These are phyloP conservation scores for Chrysanthemum makinoi DNA, from an alignment of 129 eudicot species.

Conservation along the genomic window DNA sequence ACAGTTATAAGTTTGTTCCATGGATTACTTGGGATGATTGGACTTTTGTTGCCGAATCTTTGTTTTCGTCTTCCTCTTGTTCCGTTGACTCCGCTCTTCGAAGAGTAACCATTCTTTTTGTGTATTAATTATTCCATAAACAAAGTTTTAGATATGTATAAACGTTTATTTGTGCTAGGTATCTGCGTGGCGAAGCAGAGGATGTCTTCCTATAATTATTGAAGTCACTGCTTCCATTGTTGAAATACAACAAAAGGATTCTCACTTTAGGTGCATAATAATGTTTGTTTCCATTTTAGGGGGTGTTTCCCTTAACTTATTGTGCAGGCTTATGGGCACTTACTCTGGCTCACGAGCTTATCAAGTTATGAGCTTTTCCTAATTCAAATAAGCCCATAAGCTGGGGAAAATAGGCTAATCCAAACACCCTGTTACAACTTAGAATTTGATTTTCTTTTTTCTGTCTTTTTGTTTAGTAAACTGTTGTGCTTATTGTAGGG, in stretches of 20 bases:
- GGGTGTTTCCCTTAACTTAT: no score
- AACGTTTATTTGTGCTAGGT: slow-evolving; percentile 30
- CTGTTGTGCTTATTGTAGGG: slow-evolving; percentile 38
- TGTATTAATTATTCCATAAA: background rate
- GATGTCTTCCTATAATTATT: slow-evolving; percentile 58
- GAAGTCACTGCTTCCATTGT: slow-evolving; percentile 87
- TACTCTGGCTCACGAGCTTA: no score
- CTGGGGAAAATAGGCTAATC: no score
- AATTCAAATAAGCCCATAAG: no score
- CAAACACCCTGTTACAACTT: background rate
- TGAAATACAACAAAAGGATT: slow-evolving; percentile 80
- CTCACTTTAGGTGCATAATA: slow-evolving; percentile 30
- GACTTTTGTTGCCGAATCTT: slow-evolving; percentile 59
- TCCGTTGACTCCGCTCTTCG: slow-evolving; percentile 54
- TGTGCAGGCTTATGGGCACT: no score
- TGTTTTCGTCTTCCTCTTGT: slow-evolving; percentile 60
- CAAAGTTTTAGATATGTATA: background rate
- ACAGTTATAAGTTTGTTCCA: slow-evolving; percentile 57
- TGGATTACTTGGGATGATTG: slow-evolving; percentile 97
- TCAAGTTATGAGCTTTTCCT: no score
- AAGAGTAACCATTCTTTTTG: slow-evolving; percentile 38
- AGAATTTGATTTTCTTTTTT: background rate
- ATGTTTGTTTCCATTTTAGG: no score
- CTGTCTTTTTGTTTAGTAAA: background rate
- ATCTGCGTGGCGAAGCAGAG: slow-evolving; percentile 86